phyloP scores from a whole-genome alignment of 1,139 yeast genomes.

The Kodamaea plutei region DNA sequence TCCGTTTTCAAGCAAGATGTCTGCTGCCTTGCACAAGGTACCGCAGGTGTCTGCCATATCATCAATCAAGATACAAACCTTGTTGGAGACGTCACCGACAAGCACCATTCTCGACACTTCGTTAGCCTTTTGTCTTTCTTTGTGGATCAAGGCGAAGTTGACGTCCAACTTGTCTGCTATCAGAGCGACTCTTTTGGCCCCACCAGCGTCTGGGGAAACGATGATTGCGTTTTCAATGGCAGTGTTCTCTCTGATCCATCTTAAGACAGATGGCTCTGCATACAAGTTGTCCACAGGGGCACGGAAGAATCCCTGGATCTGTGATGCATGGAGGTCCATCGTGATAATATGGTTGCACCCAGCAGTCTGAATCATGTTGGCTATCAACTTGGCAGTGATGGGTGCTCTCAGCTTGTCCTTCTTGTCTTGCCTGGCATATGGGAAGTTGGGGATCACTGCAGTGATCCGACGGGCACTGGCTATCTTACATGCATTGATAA shows the following conservation, averaged over 20 bases:
- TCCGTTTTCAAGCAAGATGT: conserved; percentile 72
- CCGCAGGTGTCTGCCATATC: conserved; percentile 99
- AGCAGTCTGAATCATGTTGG: conserved; percentile 90
- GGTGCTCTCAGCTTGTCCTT: conserved; percentile 97
- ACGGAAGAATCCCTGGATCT: conserved; percentile 94
- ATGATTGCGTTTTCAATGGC: conserved; percentile 65
- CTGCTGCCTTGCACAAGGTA: conserved; percentile 94
- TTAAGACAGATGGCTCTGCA: conserved; percentile 91
- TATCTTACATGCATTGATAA: conserved; percentile 92
- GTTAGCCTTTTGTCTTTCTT: conserved; percentile 93
- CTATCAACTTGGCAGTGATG: conserved; percentile 93
- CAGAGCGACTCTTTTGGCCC: conserved; percentile 96
- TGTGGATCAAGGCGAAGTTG: conserved; percentile 93
- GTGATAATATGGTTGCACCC: conserved; percentile 97
- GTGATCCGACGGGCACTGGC: conserved; percentile 95
- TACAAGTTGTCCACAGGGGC: conserved; percentile 95
- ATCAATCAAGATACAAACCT: conserved; percentile 86
- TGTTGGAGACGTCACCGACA: conserved; percentile 90
- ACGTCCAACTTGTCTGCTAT: conserved; percentile 89
- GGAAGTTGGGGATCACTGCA: conserved; percentile 92
- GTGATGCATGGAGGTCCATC: conserved; percentile 96
- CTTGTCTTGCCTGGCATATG: conserved; percentile 96
- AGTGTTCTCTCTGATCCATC: conserved; percentile 76
- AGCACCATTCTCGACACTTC: conserved; percentile 93
- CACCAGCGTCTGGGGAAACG: conserved; percentile 98